Evolutionary conservation across 306 rosid genomes (phyloP), one percentile per base, ranked within the genome.

Genomic region (Lotus japonicus): DNA sequence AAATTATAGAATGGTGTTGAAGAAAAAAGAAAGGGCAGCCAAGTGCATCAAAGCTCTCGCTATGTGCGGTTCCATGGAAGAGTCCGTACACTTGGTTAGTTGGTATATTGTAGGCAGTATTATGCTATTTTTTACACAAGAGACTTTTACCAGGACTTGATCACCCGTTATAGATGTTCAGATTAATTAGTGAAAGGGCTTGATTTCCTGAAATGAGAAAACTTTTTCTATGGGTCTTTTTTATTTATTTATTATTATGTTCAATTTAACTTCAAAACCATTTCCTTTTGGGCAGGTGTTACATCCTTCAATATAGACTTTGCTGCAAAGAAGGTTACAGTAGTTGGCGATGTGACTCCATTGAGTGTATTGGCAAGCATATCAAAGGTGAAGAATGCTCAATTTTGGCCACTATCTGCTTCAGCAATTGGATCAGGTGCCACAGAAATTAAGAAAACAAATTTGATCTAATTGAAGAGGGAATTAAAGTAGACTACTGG

Each of bases 241-340:
- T 17, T 55, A 7, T 41, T 61, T 10, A 23, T 58, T 71, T 14
- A 6, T 71, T 14, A 6, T 26, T 17, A 4, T n/a, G 55, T 21
- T 26, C 17, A 39, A 12, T 31, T 43, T 65, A 23, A 46, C 12
- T 19, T 35, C 39, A 1, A 3, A 13, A 11, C 14, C 41, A 18
- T 41, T 11, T 41, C 18, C 18, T 42, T 38, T 61, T 73, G 72
- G 7, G 76, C 77, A 92, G 98, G 98, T 48, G 98, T 92, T 53
- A 71, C 74, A 3, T 92, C 96, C 14, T 92, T 87, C 82, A 82
- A 77, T 87, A 92, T 89, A 80, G 97, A 92, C 77, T 92, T 86
- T 66, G 86, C 81, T 13, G 95, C 92, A 26, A 92, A 92, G 82
- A 92, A 83, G 81, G 95, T 92, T 56, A 92, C 98, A n/a, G 79